Conservation (phyloP, 495 filamentous ascomycete species). For the Aspergillus campestris region DNA sequence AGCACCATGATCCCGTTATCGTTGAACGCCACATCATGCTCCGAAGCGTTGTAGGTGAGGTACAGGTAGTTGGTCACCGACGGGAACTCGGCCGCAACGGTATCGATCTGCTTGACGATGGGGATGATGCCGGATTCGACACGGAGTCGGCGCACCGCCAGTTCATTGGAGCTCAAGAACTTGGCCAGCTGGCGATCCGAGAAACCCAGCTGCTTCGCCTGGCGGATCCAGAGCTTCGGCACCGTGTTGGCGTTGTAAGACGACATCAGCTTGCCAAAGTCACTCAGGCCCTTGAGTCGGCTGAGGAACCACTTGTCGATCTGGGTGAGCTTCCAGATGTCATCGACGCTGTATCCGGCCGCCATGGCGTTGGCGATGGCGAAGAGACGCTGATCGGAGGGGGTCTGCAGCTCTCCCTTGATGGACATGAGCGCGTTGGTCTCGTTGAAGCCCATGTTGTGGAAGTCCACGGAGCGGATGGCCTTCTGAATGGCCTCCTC, state of each 20-base stretch:
- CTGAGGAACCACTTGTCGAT: slow-evolving; percentile 83
- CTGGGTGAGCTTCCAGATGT: slow-evolving; percentile 95
- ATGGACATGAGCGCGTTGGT: slow-evolving; percentile 92
- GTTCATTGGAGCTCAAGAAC: slow-evolving; percentile 88
- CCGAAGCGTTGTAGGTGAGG: slow-evolving; percentile 85
- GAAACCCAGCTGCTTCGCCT: slow-evolving; percentile 90
- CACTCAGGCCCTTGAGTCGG: slow-evolving; percentile 79
- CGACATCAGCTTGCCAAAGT: slow-evolving; percentile 75
- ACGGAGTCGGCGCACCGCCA: slow-evolving; percentile 73
- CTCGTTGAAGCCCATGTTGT: slow-evolving; percentile 92
- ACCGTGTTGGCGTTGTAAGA: slow-evolving; percentile 62
- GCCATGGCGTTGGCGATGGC: slow-evolving; percentile 98
- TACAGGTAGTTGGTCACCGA: slow-evolving; percentile 95
- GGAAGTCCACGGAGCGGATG: slow-evolving; percentile 87
- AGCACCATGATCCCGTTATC: slow-evolving; percentile 94
- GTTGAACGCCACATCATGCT: slow-evolving; percentile 76
- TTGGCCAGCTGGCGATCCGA: slow-evolving; percentile 88
- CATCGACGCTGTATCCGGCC: slow-evolving; percentile 83
- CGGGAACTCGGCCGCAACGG: slow-evolving; percentile 94
- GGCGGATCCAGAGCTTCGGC: slow-evolving; percentile 53
- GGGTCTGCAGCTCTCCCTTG: slow-evolving; percentile 90
- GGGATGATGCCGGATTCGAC: slow-evolving; percentile 79
- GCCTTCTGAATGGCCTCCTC: slow-evolving; percentile 99
- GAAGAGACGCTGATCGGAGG: slow-evolving; percentile 94
- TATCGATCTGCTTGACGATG: slow-evolving; percentile 96